Evolutionary conservation across 106 monocot species (phyloP).

Genomic region (Xerophyta viscosa): DNA sequence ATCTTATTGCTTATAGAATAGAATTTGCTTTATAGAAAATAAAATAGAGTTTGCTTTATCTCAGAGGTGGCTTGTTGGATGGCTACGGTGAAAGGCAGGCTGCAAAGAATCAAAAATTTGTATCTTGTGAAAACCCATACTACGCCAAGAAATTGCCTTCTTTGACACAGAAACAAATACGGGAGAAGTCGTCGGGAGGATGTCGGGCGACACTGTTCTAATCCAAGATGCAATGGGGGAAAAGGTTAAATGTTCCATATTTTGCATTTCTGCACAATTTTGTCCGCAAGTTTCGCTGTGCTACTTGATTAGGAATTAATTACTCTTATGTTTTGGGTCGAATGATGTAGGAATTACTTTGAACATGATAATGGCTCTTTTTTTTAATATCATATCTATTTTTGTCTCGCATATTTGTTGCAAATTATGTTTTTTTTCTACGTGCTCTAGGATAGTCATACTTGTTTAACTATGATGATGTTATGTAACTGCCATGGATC

Average conservation of each 20-base stretch:
- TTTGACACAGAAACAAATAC: slow-evolving; percentile 68
- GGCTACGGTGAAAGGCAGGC: slow-evolving; percentile 63
- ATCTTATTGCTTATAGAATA: not conserved
- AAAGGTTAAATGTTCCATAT: slow-evolving; percentile 48
- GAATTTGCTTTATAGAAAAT: not conserved
- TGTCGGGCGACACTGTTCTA: slow-evolving; percentile 64
- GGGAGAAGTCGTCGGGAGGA: slow-evolving; percentile 55
- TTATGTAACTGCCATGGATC: no score
- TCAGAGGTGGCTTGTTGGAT: slow-evolving; percentile 70
- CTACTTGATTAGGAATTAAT: no score
- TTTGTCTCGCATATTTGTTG: no score
- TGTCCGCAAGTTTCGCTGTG: no score
- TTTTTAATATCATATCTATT: no score
- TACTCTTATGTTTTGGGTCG: no score
- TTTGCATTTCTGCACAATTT: no score
- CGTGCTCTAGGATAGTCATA: no score
- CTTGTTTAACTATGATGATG: no score
- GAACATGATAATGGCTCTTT: no score
- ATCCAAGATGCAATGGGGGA: slow-evolving; percentile 83
- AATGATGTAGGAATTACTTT: no score
- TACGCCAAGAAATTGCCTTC: slow-evolving; percentile 68
- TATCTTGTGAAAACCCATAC: slow-evolving; percentile 60
- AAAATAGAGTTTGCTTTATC: not conserved
- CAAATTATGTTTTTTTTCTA: no score
- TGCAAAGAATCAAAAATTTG: slow-evolving; percentile 45